phyloP scores from a whole-genome alignment of 768 basidiomycete genomes.

The Lactarius sp. region DNA sequence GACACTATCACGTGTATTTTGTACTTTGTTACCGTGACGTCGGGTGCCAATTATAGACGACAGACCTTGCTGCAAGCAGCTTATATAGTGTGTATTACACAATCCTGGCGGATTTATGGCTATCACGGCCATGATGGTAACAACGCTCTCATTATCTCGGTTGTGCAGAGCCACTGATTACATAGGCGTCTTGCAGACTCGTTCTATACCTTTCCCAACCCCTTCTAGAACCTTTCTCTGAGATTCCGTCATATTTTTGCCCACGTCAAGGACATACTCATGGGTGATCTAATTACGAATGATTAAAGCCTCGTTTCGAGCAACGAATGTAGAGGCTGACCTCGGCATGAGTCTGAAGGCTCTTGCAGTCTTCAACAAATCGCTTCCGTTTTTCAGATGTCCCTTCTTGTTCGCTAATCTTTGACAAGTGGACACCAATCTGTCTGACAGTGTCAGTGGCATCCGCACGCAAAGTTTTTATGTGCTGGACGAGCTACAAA shows the following conservation, averaged over 20 bases:
- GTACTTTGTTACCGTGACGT: not conserved
- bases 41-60: not conserved
- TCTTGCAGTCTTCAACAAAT: constrained; percentile 48
- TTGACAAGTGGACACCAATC: constrained; percentile 50
- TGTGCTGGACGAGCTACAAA: constrained; percentile 57
- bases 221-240: constrained; percentile 70
- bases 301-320: not conserved
- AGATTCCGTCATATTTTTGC: constrained; percentile 63
- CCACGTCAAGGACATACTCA: constrained; percentile 56
- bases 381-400: constrained; percentile 48
- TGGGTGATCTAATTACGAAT: constrained; percentile 47
- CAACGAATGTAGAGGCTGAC: constrained; percentile 29
- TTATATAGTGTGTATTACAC: not conserved
- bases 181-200: constrained; percentile 40
- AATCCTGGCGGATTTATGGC: no score
- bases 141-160: not conserved
- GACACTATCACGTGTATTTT: constrained; percentile 2
- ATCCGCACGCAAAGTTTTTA: constrained; percentile 56
- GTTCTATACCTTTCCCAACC: constrained; percentile 62
- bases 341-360: constrained; percentile 35
- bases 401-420: constrained; percentile 47
- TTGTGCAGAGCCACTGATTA: constrained; percentile 5
- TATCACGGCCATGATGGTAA: not conserved
- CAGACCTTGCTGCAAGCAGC: no score
- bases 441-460: constrained; percentile 50